Conservation (phyloP, 2,329 filamentous ascomycete species). For the Colletotrichum shisoi region DNA sequence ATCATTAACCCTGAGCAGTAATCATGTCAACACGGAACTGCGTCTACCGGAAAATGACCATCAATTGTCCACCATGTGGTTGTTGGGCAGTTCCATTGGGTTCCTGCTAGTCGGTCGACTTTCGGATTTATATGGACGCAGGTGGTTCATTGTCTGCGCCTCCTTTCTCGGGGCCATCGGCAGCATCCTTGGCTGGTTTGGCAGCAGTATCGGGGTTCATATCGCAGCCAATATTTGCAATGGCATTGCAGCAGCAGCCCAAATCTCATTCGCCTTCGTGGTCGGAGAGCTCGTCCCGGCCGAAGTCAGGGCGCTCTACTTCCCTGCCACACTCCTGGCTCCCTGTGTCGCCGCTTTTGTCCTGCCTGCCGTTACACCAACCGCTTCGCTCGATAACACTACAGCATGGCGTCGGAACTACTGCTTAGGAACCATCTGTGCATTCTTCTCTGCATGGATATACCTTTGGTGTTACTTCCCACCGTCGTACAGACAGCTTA, state of each 20-base stretch:
- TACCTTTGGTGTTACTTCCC: slow-evolving; percentile 58
- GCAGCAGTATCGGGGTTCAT: slow-evolving; percentile 48
- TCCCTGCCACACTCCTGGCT: slow-evolving; percentile 53
- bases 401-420: slow-evolving; percentile 60
- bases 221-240: slow-evolving; percentile 52
- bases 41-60: slow-evolving; percentile 46
- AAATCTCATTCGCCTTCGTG: slow-evolving; percentile 54
- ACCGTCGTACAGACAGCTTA: slow-evolving; percentile 55
- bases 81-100: slow-evolving; percentile 51
- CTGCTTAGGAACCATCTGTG: slow-evolving; percentile 57
- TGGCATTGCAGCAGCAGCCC: slow-evolving; percentile 52
- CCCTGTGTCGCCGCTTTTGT: slow-evolving; percentile 51
- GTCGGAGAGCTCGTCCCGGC: slow-evolving; percentile 56
- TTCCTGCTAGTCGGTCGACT: slow-evolving; percentile 42
- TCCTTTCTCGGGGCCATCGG: slow-evolving; percentile 50
- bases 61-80: slow-evolving; percentile 50
- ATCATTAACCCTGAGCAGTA: slow-evolving; percentile 35
- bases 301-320: slow-evolving; percentile 50
- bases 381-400: slow-evolving; percentile 50
- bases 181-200: slow-evolving; percentile 49
- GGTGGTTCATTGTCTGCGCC: slow-evolving; percentile 27
- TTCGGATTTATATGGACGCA: slow-evolving; percentile 31
- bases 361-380: background rate
- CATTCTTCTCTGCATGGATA: slow-evolving; percentile 50
- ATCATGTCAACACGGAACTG: slow-evolving; percentile 48